Percentiles rank a stretch among this genome's conserved stretches.
These are phyloP conservation scores for Linderniella brevidens DNA, from an alignment of 257 asterid species.

Conservation along the genomic window DNA sequence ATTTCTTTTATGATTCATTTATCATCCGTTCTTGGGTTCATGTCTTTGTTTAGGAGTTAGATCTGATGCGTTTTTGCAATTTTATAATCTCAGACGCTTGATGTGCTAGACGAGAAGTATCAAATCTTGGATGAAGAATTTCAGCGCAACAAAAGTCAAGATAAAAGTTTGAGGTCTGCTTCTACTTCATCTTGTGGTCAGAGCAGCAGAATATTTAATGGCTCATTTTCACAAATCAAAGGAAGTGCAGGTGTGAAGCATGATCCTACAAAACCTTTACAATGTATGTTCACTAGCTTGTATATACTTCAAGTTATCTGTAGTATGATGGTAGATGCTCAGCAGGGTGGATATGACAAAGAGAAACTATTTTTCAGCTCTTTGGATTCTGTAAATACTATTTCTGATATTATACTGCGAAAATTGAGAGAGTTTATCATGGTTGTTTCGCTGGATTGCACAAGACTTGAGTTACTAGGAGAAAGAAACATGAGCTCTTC, in stretches of 20 bases:
- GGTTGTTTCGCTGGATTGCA: slow-evolving; percentile 80
- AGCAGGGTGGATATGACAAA: slow-evolving; percentile 24
- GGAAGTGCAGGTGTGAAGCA: slow-evolving; percentile 15
- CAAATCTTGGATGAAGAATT: too few species aligned
- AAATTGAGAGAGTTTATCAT: slow-evolving; percentile 68
- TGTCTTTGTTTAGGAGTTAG: too few species aligned
- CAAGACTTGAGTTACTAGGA: slow-evolving; percentile 74
- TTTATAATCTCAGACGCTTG: too few species aligned
- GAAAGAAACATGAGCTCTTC: slow-evolving; percentile 34
- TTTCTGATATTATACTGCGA: slow-evolving; percentile 57
- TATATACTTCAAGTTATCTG: slow-evolving; percentile 55
- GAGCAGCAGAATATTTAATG: slow-evolving; percentile 15
- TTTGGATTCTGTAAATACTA: slow-evolving; percentile 50
- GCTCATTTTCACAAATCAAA: slow-evolving; percentile 19
- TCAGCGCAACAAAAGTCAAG: slow-evolving; percentile 6
- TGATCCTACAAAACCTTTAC: slow-evolving; percentile 22
- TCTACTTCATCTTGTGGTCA: slow-evolving; percentile 18
- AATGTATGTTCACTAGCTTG: slow-evolving; percentile 39
- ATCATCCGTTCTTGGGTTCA: too few species aligned
- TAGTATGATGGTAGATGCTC: slow-evolving; percentile 37
- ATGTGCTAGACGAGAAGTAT: too few species aligned
- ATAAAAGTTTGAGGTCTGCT: slow-evolving; percentile 18
- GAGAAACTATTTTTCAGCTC: slow-evolving; percentile 65
- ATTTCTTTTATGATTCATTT: too few species aligned
- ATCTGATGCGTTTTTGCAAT: too few species aligned